Conservation (phyloP, 164 flowering plant genomes). For the Cinnamomum chago region DNA sequence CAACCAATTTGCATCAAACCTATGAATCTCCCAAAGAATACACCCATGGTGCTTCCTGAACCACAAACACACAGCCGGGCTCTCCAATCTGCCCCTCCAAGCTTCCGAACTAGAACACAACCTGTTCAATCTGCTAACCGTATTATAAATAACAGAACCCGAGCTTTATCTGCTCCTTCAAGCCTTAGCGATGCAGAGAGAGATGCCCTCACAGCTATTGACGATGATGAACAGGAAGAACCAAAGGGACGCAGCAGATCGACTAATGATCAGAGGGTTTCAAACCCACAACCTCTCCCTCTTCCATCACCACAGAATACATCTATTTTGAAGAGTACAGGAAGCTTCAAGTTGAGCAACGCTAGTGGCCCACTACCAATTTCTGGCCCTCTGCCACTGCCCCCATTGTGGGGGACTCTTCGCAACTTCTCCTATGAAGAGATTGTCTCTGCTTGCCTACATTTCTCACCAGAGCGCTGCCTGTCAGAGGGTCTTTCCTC, state of each 20-base stretch:
- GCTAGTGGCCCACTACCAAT: slow-evolving; percentile 52
- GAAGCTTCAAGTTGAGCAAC: slow-evolving; percentile 64
- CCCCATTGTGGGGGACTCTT: slow-evolving; percentile 58
- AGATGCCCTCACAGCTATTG: slow-evolving; percentile 46
- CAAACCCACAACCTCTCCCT: slow-evolving; percentile 85
- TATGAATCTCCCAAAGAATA: slow-evolving; percentile 40
- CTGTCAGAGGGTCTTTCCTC: slow-evolving; percentile 82
- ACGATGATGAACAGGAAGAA: slow-evolving; percentile 62
- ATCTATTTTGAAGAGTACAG: slow-evolving; percentile 36
- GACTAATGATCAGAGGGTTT: slow-evolving; percentile 40
- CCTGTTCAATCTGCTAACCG: slow-evolving; percentile 42
- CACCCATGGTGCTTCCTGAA: slow-evolving; percentile 71
- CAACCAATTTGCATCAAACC: slow-evolving; percentile 29
- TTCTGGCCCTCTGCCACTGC: slow-evolving; percentile 86
- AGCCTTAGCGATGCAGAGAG: slow-evolving; percentile 59
- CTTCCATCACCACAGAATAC: slow-evolving; percentile 70
- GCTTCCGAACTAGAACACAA: slow-evolving; percentile 65
- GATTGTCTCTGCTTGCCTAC: slow-evolving; percentile 62
- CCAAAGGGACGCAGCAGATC: slow-evolving; percentile 32
- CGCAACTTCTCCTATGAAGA: slow-evolving; percentile 72
- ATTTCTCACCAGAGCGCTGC: slow-evolving; percentile 77
- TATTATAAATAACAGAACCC: slow-evolving; percentile 30
- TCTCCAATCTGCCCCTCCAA: slow-evolving; percentile 91
- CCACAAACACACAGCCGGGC: slow-evolving; percentile 52
- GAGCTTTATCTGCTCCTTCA: slow-evolving; percentile 86